Evolutionary conservation across 176 grass and related monocot genomes (phyloP), one percentile per base, ranked within the genome.

Genomic region (Cenchrus americanus): DNA sequence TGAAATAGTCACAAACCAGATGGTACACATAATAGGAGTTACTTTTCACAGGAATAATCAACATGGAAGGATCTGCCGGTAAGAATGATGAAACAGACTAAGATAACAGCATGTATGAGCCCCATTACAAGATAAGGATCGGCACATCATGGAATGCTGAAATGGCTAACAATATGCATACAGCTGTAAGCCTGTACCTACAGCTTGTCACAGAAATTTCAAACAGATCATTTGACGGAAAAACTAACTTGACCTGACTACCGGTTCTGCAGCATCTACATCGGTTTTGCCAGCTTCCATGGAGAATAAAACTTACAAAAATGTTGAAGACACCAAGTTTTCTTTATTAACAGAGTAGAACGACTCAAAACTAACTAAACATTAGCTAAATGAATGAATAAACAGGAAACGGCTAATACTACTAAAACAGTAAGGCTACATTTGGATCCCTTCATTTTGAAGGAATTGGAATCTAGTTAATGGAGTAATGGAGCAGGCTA

Each of bases 91-190:
- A 73, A 66, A 71, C 15, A 7, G 54, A 65, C 13, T 23, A 26
- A 72, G 8, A 27, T 18, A 37, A 69, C 17, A 62, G 2, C 68
- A 68, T 82, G 37, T 66, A 21, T 66, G 62, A 47, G 42, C 64
- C 69, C 14, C 69, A 26, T 66, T 63, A 69, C 62, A 79, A 90
- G 71, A 51, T 43, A 75, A 66, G 48, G 46, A 66, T 46, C 19
- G 41, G 71, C 22, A 69, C 27, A 21, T 6, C 3, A 83, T 52
- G 64, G 30, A 77, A 77, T 15, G 21, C 17, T 71, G 30, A 78
- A 78, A 69, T 3, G 2, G 60, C 14, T 30, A 23, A 76, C n/a
- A 62, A 8, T 68, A 51, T 76, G 37, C 42, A 50, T 61, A 63
- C 5, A 14, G 50, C 34, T 88, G 62, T 11, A 59, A 71, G 44